Base-by-base conservation (phyloP, 2,329 filamentous ascomycete genomes). In the Coniochaeta pulveracea region DNA sequence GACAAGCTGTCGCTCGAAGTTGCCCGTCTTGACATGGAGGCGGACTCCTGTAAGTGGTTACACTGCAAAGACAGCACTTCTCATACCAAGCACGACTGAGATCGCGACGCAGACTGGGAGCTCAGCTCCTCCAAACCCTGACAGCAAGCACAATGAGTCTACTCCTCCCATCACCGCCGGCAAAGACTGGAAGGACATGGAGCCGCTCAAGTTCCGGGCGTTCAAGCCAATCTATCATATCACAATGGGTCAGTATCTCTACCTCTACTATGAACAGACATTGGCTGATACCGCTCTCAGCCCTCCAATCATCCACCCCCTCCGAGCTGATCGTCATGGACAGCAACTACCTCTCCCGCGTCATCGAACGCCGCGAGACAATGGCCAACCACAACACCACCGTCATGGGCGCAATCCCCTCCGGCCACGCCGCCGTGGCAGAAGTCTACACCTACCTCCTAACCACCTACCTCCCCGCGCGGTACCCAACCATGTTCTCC, bases 251-350 rank as follows among this genome's bases (percentile, higher is more conserved):
- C n/a, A 43, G 2, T 12, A 21, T 5, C 1, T 14, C 9, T 1
- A 38, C 29, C 19, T 26, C 36, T 25, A 34, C 36, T 32, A 11
- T 11, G 29, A 36, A 27, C 39, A 6, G 24, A 17, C 6, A 24
- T 17, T 32, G 32, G 21, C 34, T 12, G 19, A 28, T 11, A 12
- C 11, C 14, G 9, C 17, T 19, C 8, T 5, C 37, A 69, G 66
- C 56, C 3, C 47, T 71, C 3, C 57, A 57, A 16, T 51, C 54
- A 10, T 52, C 60, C 17, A 44, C 52, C 0, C 61, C 64, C 0
- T 66, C 66, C 0, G 60, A 72, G 10, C 57, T 74, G 10, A 66
- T 75, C 40, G 54, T 61, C 10, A 58, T 75, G 12, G 70, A 75
- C 43, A 50, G 47, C 23, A 60, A 67, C 37, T 75, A 74, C 45